A percentile compares a stretch with the other conserved stretches of the same genome.
phyloP scores from a whole-genome alignment of 192 early-diverging fungal genomes.

The Glomus cerebriforme region DNA sequence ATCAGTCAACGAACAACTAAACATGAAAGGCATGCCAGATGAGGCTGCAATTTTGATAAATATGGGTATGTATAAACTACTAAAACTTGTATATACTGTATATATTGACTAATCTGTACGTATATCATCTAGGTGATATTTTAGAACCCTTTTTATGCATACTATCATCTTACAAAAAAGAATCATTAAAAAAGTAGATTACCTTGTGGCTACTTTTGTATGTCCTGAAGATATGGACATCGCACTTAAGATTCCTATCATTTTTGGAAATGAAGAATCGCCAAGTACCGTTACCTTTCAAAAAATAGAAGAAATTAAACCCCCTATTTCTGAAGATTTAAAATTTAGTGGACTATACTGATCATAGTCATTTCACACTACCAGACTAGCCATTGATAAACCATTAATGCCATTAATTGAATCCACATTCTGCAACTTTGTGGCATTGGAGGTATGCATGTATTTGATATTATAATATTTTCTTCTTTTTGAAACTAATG shows the following conservation, averaged over 20 bases:
- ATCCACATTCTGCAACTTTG: constrained; percentile 22
- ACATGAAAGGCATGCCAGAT: not conserved
- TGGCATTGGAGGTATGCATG: constrained; percentile 27
- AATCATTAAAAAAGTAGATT: no score
- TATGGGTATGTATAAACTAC: constrained; percentile 15
- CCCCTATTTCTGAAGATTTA: constrained; percentile 12
- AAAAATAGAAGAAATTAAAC: not conserved
- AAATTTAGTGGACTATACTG: constrained; percentile 12
- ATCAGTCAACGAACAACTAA: not conserved
- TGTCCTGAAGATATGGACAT: no score
- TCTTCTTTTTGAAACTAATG: no score
- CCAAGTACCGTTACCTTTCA: no score
- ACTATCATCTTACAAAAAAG: no score
- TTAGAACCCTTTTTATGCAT: not conserved
- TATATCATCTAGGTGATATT: not conserved
- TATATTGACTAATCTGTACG: no score
- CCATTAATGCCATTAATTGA: constrained; percentile 13
- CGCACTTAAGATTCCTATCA: not conserved
- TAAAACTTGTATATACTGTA: not conserved
- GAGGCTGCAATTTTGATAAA: constrained; percentile 19
- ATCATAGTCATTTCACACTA: constrained; percentile 16
- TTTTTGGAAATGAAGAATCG: no score
- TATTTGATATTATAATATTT: not conserved
- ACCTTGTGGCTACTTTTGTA: no score
- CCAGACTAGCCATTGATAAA: constrained; percentile 14